Conservation (phyloP, 768 basidiomycete species). For the Suillus spraguei region DNA sequence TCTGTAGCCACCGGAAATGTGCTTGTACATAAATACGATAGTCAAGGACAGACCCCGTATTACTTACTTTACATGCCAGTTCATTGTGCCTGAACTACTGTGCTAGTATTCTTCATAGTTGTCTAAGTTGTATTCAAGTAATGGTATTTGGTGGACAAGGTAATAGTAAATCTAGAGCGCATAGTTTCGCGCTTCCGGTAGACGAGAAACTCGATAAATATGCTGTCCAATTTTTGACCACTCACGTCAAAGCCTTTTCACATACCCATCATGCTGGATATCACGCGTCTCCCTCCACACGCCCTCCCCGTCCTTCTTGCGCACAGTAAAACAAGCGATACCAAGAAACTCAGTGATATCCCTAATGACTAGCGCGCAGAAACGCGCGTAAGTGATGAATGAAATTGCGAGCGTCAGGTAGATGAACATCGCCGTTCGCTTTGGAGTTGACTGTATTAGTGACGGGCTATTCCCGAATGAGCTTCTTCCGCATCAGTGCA, state of each 20-base stretch:
- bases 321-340: constrained; percentile 92
- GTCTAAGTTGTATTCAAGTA: neutral
- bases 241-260: constrained; percentile 22
- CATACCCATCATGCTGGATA: constrained; percentile 27
- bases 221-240: neutral
- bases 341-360: constrained; percentile 92
- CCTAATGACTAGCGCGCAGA: constrained; percentile 79
- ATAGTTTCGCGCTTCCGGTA: neutral
- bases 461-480: constrained; percentile 48
- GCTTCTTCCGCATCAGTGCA: constrained; percentile 16
- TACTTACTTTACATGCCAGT: neutral
- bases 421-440: constrained; percentile 70
- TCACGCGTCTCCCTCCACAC: constrained; percentile 50
- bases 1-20: too few species aligned
- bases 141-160: neutral
- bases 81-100: neutral
- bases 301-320: constrained; percentile 76
- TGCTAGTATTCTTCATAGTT: too few species aligned
- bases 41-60: too few species aligned
- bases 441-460: constrained; percentile 70
- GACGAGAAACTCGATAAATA: neutral
- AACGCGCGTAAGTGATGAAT: constrained; percentile 70
- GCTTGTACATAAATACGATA: too few species aligned
- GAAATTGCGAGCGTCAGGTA: constrained; percentile 70
- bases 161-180: neutral